These are phyloP conservation scores for Cyberlindnera subsufficiens DNA, from an alignment of 805 yeast species.

Conservation along the genomic window DNA sequence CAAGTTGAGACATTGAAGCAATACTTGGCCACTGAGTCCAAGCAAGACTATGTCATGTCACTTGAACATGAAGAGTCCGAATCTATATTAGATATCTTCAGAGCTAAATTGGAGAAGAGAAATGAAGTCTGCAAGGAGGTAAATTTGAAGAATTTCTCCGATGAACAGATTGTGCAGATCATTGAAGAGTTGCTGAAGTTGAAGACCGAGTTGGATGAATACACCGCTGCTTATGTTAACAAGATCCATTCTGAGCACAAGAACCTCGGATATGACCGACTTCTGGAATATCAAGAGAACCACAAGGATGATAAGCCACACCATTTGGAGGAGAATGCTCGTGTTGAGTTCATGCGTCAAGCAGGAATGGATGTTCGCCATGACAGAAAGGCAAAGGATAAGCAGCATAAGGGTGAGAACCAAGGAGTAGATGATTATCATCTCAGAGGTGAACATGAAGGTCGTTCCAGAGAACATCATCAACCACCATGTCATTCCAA, in stretches of 20 bases:
- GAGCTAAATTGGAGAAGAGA: constrained; percentile 1
- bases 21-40: background rate
- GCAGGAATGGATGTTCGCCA: background rate
- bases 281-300: constrained; percentile 1
- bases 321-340: background rate
- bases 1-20: background rate
- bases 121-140: background rate
- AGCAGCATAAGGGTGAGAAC: background rate
- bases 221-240: background rate
- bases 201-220: background rate
- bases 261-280: constrained; percentile 1
- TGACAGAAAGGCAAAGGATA: background rate
- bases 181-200: constrained; percentile 1
- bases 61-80: background rate
- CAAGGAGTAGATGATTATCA: background rate
- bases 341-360: background rate
- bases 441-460: background rate
- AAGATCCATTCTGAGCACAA: background rate
- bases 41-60: too few relatives aligned
- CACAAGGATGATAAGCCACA: background rate
- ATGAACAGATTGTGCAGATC: constrained; percentile 2
- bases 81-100: background rate
- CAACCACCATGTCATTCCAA: too few relatives aligned
- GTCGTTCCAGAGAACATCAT: too few relatives aligned
- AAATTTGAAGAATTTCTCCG: constrained; percentile 4